A percentile compares a stretch with the other conserved stretches of the same genome.
Evolutionary conservation across 805 yeast genomes (phyloP).

Genomic region (Ogataea henricii): DNA sequence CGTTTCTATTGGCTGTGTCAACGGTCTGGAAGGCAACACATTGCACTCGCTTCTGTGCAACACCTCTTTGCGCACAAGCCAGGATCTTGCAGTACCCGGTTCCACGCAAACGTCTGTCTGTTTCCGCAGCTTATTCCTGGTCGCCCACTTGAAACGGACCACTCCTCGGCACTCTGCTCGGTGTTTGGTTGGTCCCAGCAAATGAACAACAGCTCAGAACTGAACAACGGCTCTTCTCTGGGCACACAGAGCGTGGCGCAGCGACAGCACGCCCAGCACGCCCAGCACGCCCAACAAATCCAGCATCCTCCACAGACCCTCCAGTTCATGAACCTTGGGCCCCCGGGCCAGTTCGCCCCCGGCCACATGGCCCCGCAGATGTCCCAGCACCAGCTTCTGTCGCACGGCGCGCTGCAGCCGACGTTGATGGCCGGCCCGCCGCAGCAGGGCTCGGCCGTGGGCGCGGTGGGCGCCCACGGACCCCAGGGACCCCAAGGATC

Average conservation of each 20-base stretch:
- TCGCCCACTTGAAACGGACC: not conserved
- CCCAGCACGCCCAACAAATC: conserved; percentile 12
- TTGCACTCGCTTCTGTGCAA: not conserved
- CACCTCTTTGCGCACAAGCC: not conserved
- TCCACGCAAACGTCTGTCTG: not conserved
- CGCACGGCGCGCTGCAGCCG: conserved; percentile 14
- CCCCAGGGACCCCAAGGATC: not conserved
- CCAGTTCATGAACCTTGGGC: conserved; percentile 15
- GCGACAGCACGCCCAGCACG: conserved; percentile 9
- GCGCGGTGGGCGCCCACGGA: not conserved
- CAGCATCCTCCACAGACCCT: conserved; percentile 12
- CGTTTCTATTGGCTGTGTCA: not conserved
- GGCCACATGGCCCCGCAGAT: conserved; percentile 15
- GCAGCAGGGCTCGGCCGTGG: conserved; percentile 7
- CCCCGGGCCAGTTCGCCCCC: conserved; percentile 12
- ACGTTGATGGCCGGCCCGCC: conserved; percentile 8
- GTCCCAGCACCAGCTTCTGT: conserved; percentile 12
- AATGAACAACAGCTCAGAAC: conserved; percentile 5
- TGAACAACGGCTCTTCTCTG: conserved; percentile 3
- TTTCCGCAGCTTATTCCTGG: not conserved
- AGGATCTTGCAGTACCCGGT: not conserved
- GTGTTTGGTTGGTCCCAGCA: not conserved
- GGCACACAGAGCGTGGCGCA: conserved; percentile 3
- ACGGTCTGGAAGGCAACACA: not conserved
- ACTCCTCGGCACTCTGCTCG: not conserved